Evolutionary conservation across 441 rosid genomes (phyloP), one percentile per base, ranked within the genome.

Genomic region (Populus hybrid): DNA sequence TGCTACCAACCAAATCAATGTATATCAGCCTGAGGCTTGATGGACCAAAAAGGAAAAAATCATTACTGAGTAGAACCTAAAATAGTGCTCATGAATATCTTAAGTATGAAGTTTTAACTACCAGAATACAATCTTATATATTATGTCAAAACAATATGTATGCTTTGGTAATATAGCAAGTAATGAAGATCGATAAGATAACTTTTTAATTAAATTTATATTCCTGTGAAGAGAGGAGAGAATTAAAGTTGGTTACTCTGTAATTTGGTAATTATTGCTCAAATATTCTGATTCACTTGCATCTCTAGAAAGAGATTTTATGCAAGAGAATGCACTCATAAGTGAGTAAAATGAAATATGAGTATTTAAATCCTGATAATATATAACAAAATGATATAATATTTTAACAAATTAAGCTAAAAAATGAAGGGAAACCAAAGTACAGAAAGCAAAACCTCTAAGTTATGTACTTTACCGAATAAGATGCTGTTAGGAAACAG

Each of bases 401-500:
- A 66, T 42, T n/a, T 40, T 20, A 30, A 42, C 3, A 14, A 3
- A 21, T 23, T 26, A 20, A 10, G 8, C 67, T 10, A 57, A 11
- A 67, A 75, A 53, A 28, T 9, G 21, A 7, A 30, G 21, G 57
- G 67, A 46, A 72, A 53, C 59, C 18, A 53, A 66, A 28, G 7
- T 68, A 61, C 42, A 72, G 30, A 53, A 63, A 69, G 38, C 18
- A 35, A 69, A 72, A 69, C 42, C 67, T 77, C 57, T 7, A 53
- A 53, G 46, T 16, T 40, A 34, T 80, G 71, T 80, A 89, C 98
- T 94, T 53, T 83, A 96, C 99, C 72, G 98, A 93, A 87, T 96
- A 96, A 4, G 98, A 91, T 73, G 98, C 98, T 74, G 98, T 96
- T 76, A 96, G 81, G 86, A 96, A 93, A 81, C 98, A 96, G 81